A percentile compares a stretch with the other conserved stretches of the same genome.
phyloP scores from a whole-genome alignment of 345 rosid genomes.

The Boechera retrofracta region DNA sequence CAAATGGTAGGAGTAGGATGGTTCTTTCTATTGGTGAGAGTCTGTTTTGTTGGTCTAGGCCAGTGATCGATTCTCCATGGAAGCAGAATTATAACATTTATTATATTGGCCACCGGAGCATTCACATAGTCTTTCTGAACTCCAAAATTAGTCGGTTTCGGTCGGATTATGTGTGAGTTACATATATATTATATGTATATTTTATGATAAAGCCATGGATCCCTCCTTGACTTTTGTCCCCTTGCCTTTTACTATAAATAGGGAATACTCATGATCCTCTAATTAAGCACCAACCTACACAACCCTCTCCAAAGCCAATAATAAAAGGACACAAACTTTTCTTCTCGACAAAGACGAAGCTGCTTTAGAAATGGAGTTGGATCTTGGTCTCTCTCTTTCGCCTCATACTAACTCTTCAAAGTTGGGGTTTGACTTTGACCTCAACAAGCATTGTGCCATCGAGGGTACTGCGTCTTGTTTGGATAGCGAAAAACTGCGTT shows the following conservation, averaged over 20 bases:
- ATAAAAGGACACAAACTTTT: constrained; percentile 24
- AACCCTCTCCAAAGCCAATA: constrained; percentile 29
- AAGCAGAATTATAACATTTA: no score
- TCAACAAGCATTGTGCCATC: constrained; percentile 28
- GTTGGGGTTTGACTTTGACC: constrained; percentile 37
- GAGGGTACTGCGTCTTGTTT: constrained; percentile 19
- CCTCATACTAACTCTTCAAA: constrained; percentile 31
- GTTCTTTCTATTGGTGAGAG: no score
- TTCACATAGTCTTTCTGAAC: no score
- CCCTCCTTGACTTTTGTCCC: constrained; percentile 28
- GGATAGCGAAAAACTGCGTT: constrained; percentile 15
- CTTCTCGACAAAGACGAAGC: constrained; percentile 31
- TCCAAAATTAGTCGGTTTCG: no score
- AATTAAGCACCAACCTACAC: constrained; percentile 10
- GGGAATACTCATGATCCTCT: constrained; percentile 25
- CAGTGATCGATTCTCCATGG: no score
- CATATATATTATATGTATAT: not conserved
- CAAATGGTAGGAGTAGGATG: no score
- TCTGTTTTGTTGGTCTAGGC: no score
- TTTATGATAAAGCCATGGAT: constrained; percentile 31
- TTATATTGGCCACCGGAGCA: no score
- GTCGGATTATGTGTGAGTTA: not conserved
- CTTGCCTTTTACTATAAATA: constrained; percentile 38
- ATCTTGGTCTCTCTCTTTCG: constrained; percentile 46
- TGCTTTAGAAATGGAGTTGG: constrained; percentile 36